phyloP scores from a whole-genome alignment of 202 grass and related monocot genomes.

The Carex sylvatica region DNA sequence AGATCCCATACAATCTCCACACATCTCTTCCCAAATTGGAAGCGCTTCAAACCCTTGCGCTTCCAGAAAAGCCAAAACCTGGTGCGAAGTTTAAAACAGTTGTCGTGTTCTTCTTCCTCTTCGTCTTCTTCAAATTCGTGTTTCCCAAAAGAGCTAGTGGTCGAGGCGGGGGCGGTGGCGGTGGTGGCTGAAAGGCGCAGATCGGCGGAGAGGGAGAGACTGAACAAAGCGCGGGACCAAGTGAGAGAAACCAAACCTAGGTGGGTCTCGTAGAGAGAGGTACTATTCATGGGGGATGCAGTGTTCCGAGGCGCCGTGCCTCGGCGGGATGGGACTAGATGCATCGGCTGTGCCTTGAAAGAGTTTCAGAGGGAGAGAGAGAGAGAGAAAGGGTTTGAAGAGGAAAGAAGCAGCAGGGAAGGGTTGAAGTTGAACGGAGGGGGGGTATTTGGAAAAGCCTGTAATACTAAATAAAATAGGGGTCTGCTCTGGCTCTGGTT shows the following conservation, averaged over 20 bases:
- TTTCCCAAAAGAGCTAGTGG: constrained; percentile 13
- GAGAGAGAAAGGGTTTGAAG: background rate
- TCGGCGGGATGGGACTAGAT: constrained; percentile 42
- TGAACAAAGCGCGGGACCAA: constrained; percentile 62
- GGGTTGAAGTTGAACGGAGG: too few relatives aligned
- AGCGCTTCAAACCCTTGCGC: constrained; percentile 48
- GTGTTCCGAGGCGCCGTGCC: background rate
- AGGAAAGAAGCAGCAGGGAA: too few relatives aligned
- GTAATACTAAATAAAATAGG: too few relatives aligned
- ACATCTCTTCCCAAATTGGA: constrained; percentile 32
- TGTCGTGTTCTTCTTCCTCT: constrained; percentile 30
- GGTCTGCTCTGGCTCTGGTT: too few relatives aligned
- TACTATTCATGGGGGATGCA: constrained; percentile 28
- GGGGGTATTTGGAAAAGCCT: too few relatives aligned
- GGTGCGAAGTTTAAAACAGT: constrained; percentile 33
- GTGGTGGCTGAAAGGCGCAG: constrained; percentile 27
- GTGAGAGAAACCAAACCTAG: constrained; percentile 57
- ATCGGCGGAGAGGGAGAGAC: constrained; percentile 55
- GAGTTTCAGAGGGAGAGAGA: background rate
- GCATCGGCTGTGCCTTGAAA: constrained; percentile 35
- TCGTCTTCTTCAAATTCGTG: constrained; percentile 14
- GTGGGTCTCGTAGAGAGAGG: constrained; percentile 78
- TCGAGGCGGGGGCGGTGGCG: constrained; percentile 16
- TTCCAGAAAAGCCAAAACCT: constrained; percentile 74
- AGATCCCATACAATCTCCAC: constrained; percentile 63